Evolutionary conservation across 345 rosid genomes (phyloP).

Genomic region (Fremontodendron californicum): DNA sequence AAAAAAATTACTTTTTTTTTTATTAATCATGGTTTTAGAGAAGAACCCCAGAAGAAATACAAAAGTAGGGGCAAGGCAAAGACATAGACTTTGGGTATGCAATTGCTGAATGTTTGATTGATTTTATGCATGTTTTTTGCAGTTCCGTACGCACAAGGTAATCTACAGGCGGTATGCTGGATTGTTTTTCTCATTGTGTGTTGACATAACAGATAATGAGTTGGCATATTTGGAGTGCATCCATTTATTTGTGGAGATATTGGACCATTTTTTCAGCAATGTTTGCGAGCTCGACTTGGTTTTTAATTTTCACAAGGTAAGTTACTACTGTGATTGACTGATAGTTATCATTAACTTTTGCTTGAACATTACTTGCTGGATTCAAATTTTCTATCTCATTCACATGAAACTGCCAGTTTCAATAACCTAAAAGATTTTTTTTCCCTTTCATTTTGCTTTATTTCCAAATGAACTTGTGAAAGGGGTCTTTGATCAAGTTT

Average conservation of each 20-base stretch:
- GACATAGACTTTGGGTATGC: neutral
- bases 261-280: constrained; percentile 99
- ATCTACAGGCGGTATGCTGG: too few species aligned
- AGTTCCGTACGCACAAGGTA: too few species aligned
- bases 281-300: constrained; percentile 97
- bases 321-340: neutral
- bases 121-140: constrained; percentile 21
- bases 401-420: neutral
- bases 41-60: neutral
- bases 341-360: neutral
- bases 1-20: neutral
- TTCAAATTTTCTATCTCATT: neutral
- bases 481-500: neutral
- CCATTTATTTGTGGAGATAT: constrained; percentile 89
- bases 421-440: neutral
- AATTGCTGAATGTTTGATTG: neutral
- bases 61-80: neutral
- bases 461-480: neutral
- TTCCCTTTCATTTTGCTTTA: neutral
- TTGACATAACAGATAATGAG: constrained; percentile 85
- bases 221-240: constrained; percentile 89
- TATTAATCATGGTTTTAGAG: neutral
- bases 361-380: neutral
- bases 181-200: too few species aligned
- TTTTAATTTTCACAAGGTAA: constrained; percentile 92